Conservation (phyloP, 805 yeast species). For the Ogataea wickerhamii region DNA sequence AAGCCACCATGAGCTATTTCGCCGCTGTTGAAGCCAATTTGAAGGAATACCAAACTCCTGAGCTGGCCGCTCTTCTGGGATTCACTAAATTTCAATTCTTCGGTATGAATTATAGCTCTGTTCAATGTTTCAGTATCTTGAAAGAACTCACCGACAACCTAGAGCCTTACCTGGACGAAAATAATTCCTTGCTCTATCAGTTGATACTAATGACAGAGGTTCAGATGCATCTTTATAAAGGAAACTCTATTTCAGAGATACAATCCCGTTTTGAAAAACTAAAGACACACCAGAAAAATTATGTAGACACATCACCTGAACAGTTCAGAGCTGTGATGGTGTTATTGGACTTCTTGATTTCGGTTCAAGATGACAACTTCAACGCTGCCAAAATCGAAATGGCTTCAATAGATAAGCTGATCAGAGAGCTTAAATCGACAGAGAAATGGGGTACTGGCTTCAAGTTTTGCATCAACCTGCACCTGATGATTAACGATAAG, state of each 20-base stretch:
- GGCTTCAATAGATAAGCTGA: constrained; percentile 27
- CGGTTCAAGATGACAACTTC: constrained; percentile 30
- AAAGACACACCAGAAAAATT: constrained; percentile 6
- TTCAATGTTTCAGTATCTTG: constrained; percentile 24
- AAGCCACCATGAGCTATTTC: constrained; percentile 31
- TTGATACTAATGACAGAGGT: constrained; percentile 30
- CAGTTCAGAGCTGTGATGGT: constrained; percentile 35
- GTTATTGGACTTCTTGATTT: constrained; percentile 27
- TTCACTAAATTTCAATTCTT: constrained; percentile 33
- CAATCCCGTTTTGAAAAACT: constrained; percentile 18
- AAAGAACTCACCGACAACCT: constrained; percentile 11
- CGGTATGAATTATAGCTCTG: constrained; percentile 26
- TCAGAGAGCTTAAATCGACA: constrained; percentile 27
- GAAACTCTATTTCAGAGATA: constrained; percentile 25
- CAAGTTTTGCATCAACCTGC: constrained; percentile 8
- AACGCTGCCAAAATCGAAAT: constrained; percentile 25
- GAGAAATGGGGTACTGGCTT: constrained; percentile 8
- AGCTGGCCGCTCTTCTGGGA: constrained; percentile 29
- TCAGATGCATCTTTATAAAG: constrained; percentile 31
- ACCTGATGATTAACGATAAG: not conserved
- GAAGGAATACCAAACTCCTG: constrained; percentile 10
- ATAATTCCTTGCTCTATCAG: constrained; percentile 19
- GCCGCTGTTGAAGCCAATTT: constrained; percentile 26
- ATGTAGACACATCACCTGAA: constrained; percentile 16
- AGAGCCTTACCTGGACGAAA: constrained; percentile 4